Conservation (phyloP, 2,329 filamentous ascomycete genomes). For the Penicillium hesseltinei region DNA sequence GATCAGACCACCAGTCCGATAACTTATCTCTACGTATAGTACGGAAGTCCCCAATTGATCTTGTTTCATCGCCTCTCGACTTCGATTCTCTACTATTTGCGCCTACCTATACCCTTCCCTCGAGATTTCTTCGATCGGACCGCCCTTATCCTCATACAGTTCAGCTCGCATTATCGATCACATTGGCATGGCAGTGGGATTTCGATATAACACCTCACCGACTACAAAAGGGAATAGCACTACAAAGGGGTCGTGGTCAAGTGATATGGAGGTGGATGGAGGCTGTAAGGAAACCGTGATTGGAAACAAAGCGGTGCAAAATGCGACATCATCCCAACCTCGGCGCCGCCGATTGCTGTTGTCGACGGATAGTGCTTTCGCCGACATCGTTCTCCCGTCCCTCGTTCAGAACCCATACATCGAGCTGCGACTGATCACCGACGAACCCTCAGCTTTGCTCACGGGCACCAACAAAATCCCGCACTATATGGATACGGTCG, state of each 20-base stretch:
- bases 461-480: constrained; percentile 39
- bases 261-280: constrained; percentile 31
- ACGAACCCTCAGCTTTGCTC: constrained; percentile 39
- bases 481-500: constrained; percentile 43
- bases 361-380: constrained; percentile 42
- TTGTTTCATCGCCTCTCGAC: neutral
- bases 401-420: constrained; percentile 40
- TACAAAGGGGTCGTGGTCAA: constrained; percentile 14
- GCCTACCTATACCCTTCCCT: neutral
- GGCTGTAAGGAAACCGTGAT: constrained; percentile 17
- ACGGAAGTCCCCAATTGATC: neutral
- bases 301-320: constrained; percentile 7
- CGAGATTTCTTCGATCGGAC: neutral
- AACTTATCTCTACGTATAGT: neutral
- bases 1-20: constrained; percentile 2
- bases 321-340: constrained; percentile 6
- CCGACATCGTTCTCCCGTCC: constrained; percentile 39
- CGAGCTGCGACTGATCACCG: constrained; percentile 44
- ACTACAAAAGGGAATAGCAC: neutral
- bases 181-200: constrained; percentile 22
- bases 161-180: neutral
- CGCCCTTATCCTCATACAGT: neutral
- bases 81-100: neutral
- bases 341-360: constrained; percentile 35
- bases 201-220: constrained; percentile 8